Evolutionary conservation across 495 filamentous ascomycete species (phyloP).

Genomic region (Bombardia bombarda): DNA sequence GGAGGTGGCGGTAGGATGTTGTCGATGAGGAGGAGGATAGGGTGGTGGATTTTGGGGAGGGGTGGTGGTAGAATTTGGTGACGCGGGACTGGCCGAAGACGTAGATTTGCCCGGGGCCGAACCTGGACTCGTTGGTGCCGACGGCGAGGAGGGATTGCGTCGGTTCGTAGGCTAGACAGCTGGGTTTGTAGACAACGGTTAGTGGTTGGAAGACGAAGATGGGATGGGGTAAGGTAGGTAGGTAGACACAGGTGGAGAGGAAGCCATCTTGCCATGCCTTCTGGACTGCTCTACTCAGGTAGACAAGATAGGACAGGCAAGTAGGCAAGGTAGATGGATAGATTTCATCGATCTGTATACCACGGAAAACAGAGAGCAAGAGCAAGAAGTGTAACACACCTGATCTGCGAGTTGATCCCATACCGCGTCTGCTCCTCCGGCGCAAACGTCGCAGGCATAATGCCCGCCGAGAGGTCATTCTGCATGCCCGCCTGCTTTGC

Average conservation of each 20-base stretch:
- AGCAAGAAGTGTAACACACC: conserved; percentile 24
- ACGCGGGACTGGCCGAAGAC: conserved; percentile 83
- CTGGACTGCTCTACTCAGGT: no score
- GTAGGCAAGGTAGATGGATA: no score
- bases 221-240: not conserved
- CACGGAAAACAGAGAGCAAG: not conserved
- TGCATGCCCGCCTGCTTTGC: conserved; percentile 90
- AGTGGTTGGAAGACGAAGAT: no score
- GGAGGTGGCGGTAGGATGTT: conserved; percentile 29
- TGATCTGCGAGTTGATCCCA: conserved; percentile 82
- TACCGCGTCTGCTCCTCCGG: conserved; percentile 79
- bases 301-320: no score
- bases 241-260: not conserved
- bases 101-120: conserved; percentile 75
- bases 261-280: not conserved
- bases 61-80: conserved; percentile 65
- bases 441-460: conserved; percentile 64
- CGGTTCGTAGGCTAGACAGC: conserved; percentile 79
- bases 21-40: no score
- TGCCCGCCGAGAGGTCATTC: conserved; percentile 76
- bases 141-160: conserved; percentile 91
- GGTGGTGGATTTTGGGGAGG: no score
- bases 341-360: no score
- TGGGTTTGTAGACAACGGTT: no score
- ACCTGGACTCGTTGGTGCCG: conserved; percentile 75